These are phyloP conservation scores for Xylariaceae sp. DNA, from an alignment of 2,329 filamentous ascomycete species.

Conservation along the genomic window DNA sequence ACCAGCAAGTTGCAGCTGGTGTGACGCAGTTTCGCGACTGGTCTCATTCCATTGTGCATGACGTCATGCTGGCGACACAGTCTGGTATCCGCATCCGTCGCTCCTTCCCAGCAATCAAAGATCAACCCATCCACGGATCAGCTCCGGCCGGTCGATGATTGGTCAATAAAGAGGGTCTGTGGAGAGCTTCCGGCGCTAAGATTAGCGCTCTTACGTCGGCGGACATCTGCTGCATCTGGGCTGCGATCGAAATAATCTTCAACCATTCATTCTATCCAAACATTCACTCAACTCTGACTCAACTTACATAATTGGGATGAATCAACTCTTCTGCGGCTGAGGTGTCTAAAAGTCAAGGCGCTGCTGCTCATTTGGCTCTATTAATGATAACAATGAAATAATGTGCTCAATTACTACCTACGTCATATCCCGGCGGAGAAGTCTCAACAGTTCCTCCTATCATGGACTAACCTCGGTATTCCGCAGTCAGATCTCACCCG, in stretches of 20 bases:
- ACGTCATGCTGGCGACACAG: neutral
- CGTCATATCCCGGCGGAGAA: neutral
- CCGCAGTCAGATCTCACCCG: neutral
- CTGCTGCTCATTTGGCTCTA: too few species aligned
- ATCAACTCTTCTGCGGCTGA: too few species aligned
- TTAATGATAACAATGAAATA: neutral
- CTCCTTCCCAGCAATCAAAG: neutral
- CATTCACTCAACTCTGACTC: too few species aligned
- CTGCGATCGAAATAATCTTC: too few species aligned
- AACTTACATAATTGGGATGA: too few species aligned
- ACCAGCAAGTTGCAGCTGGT: too few species aligned
- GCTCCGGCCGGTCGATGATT: conserved; percentile 8
- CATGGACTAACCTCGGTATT: neutral
- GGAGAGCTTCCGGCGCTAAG: conserved; percentile 17
- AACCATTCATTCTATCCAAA: too few species aligned
- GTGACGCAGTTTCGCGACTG: too few species aligned
- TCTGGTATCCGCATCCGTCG: neutral
- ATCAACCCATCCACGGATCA: neutral
- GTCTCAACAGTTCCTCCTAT: neutral
- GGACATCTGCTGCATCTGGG: neutral
- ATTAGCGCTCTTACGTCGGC: conserved; percentile 5
- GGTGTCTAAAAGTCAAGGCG: too few species aligned
- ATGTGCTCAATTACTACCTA: neutral
- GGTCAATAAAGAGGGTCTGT: conserved; percentile 6
- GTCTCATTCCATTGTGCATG: too few species aligned